Evolutionary conservation across 2,329 filamentous ascomycete genomes (phyloP).

Genomic region (Juglanconis sp.): DNA sequence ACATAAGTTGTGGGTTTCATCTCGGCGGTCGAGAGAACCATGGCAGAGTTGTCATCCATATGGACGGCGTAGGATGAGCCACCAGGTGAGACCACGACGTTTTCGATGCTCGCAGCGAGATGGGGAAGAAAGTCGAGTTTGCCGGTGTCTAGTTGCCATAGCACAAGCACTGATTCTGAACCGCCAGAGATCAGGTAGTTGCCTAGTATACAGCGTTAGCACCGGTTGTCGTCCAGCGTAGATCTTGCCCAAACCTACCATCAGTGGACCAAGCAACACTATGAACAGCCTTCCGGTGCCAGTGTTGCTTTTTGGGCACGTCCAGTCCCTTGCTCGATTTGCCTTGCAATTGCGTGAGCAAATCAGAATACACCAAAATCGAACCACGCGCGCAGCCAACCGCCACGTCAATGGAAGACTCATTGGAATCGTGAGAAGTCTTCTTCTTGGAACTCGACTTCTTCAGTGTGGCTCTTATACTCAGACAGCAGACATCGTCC

Average conservation of each 20-base stretch:
- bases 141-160: conserved; percentile 91
- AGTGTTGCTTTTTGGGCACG: conserved; percentile 70
- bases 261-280: conserved; percentile 89
- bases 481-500: conserved; percentile 65
- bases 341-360: conserved; percentile 56
- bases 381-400: conserved; percentile 74
- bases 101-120: conserved; percentile 79
- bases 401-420: conserved; percentile 63
- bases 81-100: conserved; percentile 73
- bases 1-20: conserved; percentile 81
- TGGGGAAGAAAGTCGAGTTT: conserved; percentile 85
- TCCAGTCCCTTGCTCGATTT: conserved; percentile 42
- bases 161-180: conserved; percentile 79
- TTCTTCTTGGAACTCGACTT: conserved; percentile 24
- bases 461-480: conserved; percentile 49
- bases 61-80: conserved; percentile 82
- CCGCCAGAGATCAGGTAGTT: conserved; percentile 95
- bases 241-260: conserved; percentile 50
- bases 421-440: conserved; percentile 24
- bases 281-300: conserved; percentile 83
- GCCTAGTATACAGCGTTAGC: conserved; percentile 49
- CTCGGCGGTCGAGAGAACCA: conserved; percentile 87
- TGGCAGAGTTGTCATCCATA: conserved; percentile 86
- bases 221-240: not conserved
- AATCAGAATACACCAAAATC: conserved; percentile 78